A percentile compares a stretch with the other conserved stretches of the same genome.
phyloP scores from a whole-genome alignment of 345 rosid genomes.

The thale cress (Arabidopsis thaliana) region TAIR10.1 NC_003075.7:849001-849500 shows the following conservation, averaged over 20 bases:
- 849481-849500: background rate
- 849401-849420: slow-evolving; percentile 14
- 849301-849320: slow-evolving; percentile 29
- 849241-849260: slow-evolving; percentile 5
- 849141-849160: slow-evolving; percentile 11
- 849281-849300: slow-evolving; percentile 44
- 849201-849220: background rate
- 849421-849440: background rate
- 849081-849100: background rate
- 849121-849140: background rate
- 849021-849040: too few relatives aligned
- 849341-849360: background rate
- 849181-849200: slow-evolving; percentile 39
- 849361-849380: background rate
- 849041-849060: too few relatives aligned
- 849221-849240: slow-evolving; percentile 17
- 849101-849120: background rate
- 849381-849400: background rate
- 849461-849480: background rate
- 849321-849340: background rate
- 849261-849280: slow-evolving; percentile 39
- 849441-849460: slow-evolving; percentile 9
- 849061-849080: background rate
- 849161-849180: slow-evolving; percentile 18
- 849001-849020: too few relatives aligned